Conservation (phyloP, 192 early-diverging fungal species). For the Entomortierella lignicola region DNA sequence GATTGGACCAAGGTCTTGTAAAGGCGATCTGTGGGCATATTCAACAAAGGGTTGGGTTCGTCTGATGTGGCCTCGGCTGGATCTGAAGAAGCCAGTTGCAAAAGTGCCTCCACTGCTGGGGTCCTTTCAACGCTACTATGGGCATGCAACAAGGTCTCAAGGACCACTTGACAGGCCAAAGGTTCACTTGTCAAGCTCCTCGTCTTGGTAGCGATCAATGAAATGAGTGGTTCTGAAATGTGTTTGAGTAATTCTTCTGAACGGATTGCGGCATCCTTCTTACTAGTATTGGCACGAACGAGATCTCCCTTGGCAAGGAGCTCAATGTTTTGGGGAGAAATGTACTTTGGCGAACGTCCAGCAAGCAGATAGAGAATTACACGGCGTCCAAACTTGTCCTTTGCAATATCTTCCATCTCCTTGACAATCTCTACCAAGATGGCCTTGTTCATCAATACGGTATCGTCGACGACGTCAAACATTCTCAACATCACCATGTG, state of each 20-base stretch:
- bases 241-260: conserved; percentile 75
- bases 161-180: conserved; percentile 76
- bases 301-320: conserved; percentile 76
- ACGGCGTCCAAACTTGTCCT: conserved; percentile 82
- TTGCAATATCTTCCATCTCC: conserved; percentile 67
- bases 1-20: conserved; percentile 62
- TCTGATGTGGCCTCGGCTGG: conserved; percentile 50
- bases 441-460: conserved; percentile 82
- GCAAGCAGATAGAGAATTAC: conserved; percentile 85
- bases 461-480: conserved; percentile 94
- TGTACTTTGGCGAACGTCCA: conserved; percentile 80
- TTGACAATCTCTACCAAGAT: conserved; percentile 73
- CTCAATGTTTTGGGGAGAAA: conserved; percentile 75
- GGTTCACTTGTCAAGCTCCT: conserved; percentile 70
- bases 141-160: conserved; percentile 78
- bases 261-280: conserved; percentile 83
- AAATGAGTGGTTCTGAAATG: conserved; percentile 70
- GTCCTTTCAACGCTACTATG: conserved; percentile 55
- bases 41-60: conserved; percentile 52
- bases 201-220: conserved; percentile 64
- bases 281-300: conserved; percentile 80
- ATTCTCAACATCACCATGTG: conserved; percentile 84
- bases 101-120: conserved; percentile 55
- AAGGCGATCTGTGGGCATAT: conserved; percentile 61
- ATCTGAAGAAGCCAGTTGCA: conserved; percentile 51